phyloP scores from a whole-genome alignment of 2,329 filamentous ascomycete species.

The Dactylellina leptospora region DNA sequence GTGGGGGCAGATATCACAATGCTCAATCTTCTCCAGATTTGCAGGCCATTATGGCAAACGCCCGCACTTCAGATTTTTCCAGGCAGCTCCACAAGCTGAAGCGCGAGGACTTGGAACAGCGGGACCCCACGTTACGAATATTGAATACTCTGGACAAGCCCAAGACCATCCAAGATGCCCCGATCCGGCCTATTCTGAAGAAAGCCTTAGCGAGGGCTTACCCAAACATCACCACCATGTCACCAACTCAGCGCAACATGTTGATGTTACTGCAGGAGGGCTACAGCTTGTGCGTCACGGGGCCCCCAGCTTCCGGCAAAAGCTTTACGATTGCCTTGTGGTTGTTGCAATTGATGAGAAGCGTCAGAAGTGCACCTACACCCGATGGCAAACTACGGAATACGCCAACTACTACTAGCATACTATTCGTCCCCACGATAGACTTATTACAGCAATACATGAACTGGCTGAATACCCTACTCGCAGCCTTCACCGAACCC shows the following conservation, averaged over 20 bases:
- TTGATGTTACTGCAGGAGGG: conserved; percentile 54
- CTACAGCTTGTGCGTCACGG: conserved; percentile 53
- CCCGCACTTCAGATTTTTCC: conserved; percentile 36
- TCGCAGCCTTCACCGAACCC: conserved; percentile 20
- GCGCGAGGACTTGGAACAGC: conserved; percentile 40
- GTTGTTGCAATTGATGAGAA: conserved; percentile 54
- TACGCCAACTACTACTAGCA: conserved; percentile 54
- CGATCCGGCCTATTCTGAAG: conserved; percentile 54
- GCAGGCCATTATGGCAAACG: conserved; percentile 37
- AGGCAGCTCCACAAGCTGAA: conserved; percentile 41
- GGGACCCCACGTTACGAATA: conserved; percentile 29
- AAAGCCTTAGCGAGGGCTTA: conserved; percentile 54
- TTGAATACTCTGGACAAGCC: conserved; percentile 26
- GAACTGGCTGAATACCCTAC: conserved; percentile 11
- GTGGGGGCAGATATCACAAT: neutral
- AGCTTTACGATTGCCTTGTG: conserved; percentile 55
- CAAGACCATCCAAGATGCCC: conserved; percentile 36
- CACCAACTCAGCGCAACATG: conserved; percentile 54
- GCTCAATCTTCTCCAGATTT: conserved; percentile 24
- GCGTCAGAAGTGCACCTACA: conserved; percentile 9
- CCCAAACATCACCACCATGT: conserved; percentile 52
- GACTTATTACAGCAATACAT: conserved; percentile 53
- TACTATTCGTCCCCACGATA: conserved; percentile 55
- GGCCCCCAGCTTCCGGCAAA: conserved; percentile 56
- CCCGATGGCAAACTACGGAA: conserved; percentile 16